Conservation (phyloP, 2,329 filamentous ascomycete species). For the Cordyceps cicadae region DNA sequence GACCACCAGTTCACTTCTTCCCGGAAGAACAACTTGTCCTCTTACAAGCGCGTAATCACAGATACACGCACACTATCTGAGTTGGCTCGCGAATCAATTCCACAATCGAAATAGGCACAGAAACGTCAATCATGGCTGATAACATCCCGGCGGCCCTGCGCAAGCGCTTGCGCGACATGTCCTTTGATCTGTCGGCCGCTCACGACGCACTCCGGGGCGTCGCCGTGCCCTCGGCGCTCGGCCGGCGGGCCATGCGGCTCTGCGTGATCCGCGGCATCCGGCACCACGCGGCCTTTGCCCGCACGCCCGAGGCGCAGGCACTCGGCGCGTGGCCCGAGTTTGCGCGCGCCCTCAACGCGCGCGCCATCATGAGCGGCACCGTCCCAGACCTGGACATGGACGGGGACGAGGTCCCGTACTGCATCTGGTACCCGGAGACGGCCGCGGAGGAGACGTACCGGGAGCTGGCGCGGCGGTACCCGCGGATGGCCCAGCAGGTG, state of each 20-base stretch:
- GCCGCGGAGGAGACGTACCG: constrained; percentile 28
- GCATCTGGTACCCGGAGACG: constrained; percentile 31
- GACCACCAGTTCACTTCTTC: too few relatives aligned
- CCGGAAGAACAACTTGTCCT: too few relatives aligned
- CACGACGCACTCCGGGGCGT: not conserved
- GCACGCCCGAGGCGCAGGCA: not conserved
- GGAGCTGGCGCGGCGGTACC: constrained; percentile 23
- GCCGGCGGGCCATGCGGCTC: not conserved
- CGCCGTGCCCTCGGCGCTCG: not conserved
- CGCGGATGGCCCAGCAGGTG: constrained; percentile 28
- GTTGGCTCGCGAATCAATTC: too few relatives aligned
- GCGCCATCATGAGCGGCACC: constrained; percentile 26
- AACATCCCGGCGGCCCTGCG: not conserved
- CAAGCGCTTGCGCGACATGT: not conserved
- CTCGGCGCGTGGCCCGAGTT: not conserved
- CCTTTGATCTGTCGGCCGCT: not conserved
- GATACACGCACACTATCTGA: too few relatives aligned
- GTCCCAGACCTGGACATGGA: constrained; percentile 22
- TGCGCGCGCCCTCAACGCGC: constrained; percentile 19
- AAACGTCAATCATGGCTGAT: not conserved
- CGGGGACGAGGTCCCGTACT: constrained; percentile 22
- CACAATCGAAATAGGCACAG: too few relatives aligned
- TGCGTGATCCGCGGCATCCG: not conserved
- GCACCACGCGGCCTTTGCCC: not conserved
- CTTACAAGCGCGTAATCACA: too few relatives aligned